These are phyloP conservation scores for Aphanocladium album DNA, from an alignment of 2,329 filamentous ascomycete genomes.

Conservation along the genomic window DNA sequence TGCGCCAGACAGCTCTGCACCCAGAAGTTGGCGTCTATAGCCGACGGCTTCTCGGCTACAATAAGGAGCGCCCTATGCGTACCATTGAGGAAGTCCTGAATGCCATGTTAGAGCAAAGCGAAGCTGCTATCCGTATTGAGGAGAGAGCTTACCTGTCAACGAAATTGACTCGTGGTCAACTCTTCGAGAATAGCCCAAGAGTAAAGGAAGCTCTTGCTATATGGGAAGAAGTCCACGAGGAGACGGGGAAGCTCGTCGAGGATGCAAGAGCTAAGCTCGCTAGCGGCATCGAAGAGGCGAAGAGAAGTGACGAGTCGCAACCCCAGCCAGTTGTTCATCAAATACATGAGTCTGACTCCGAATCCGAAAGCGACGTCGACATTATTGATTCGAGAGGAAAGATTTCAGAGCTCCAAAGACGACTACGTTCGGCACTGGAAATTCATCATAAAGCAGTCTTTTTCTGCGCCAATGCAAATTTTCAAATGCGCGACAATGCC, in stretches of 20 bases:
- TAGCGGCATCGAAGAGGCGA: slow-evolving; percentile 37
- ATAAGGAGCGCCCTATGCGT: slow-evolving; percentile 61
- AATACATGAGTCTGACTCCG: slow-evolving; percentile 20
- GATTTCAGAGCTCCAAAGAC: slow-evolving; percentile 21
- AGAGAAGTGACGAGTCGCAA: slow-evolving; percentile 4
- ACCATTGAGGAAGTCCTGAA: slow-evolving; percentile 84
- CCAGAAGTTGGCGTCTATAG: slow-evolving; percentile 71
- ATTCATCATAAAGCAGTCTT: slow-evolving; percentile 78
- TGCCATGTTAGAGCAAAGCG: slow-evolving; percentile 85
- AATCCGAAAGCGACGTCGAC: slow-evolving; percentile 36
- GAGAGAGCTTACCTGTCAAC: slow-evolving; percentile 61
- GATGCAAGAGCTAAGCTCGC: slow-evolving; percentile 61
- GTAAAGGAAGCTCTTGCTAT: slow-evolving; percentile 63
- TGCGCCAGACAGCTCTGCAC: slow-evolving; percentile 81
- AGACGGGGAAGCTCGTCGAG: slow-evolving; percentile 48
- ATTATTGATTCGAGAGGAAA: slow-evolving; percentile 45
- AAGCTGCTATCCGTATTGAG: slow-evolving; percentile 59
- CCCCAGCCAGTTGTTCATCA: neutral
- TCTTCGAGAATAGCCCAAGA: slow-evolving; percentile 69
- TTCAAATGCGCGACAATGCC: slow-evolving; percentile 71
- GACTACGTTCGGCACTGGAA: slow-evolving; percentile 69
- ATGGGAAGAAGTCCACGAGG: slow-evolving; percentile 57
- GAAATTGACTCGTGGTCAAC: slow-evolving; percentile 66
- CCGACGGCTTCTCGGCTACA: slow-evolving; percentile 57
- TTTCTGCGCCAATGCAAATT: slow-evolving; percentile 78